Evolutionary conservation across 2,329 filamentous ascomycete genomes (phyloP).

Genomic region (Ophiostoma himal-ulmi): DNA sequence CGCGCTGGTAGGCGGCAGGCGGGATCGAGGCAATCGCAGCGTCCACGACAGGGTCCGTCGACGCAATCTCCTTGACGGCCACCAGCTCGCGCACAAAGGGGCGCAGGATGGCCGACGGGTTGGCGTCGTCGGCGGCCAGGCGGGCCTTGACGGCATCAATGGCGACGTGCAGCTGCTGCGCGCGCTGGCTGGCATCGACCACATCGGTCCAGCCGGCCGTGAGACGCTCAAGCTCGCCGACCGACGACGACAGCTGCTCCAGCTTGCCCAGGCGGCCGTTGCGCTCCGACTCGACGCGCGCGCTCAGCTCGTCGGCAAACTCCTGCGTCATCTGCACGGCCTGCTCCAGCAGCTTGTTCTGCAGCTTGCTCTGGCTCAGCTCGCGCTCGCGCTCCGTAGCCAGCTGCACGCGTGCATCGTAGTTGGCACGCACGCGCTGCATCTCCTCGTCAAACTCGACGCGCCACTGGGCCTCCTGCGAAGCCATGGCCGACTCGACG

Average conservation of each 20-base stretch:
- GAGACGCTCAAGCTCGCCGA: conserved; percentile 79
- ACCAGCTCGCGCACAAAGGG: conserved; percentile 92
- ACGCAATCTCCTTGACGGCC: conserved; percentile 85
- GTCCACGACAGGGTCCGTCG: conserved; percentile 77
- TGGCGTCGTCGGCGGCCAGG: conserved; percentile 22
- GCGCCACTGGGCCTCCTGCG: conserved; percentile 76
- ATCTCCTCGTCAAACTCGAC: conserved; percentile 84
- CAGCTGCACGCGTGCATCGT: conserved; percentile 71
- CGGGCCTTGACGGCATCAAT: conserved; percentile 86
- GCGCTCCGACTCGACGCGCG: conserved; percentile 82
- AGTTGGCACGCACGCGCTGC: conserved; percentile 67
- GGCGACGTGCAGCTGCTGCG: conserved; percentile 92
- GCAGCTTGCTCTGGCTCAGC: conserved; percentile 73
- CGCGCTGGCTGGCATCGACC: conserved; percentile 82
- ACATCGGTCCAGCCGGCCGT: conserved; percentile 87
- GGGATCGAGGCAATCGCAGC: conserved; percentile 96
- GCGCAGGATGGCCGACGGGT: conserved; percentile 53
- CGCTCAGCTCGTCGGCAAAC: conserved; percentile 71
- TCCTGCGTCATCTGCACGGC: conserved; percentile 80
- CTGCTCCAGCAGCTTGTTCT: conserved; percentile 85
- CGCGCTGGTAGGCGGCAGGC: conserved; percentile 85
- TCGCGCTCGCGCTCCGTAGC: conserved; percentile 74
- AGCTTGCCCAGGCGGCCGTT: conserved; percentile 81
- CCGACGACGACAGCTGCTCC: conserved; percentile 67
- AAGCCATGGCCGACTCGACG: conserved; percentile 75